Base-by-base conservation (phyloP, 106 monocot species). In the Dioscorea dumetorum region DNA sequence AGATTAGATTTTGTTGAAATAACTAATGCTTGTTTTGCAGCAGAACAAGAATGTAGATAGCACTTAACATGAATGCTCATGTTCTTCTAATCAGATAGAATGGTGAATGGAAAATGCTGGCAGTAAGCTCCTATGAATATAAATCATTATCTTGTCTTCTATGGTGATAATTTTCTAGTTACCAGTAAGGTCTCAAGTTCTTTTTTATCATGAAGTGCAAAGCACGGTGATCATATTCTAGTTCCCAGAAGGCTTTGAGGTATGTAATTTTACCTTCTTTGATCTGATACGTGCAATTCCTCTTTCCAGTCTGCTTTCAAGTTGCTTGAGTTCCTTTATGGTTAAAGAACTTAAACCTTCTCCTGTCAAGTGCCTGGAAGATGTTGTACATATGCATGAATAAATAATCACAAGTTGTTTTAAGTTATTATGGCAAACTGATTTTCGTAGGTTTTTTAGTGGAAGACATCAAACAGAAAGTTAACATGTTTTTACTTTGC, bases 291-390 rank as follows among this genome's bases (percentile, higher is more conserved):
- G 83, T 14, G 88, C 63, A 28, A 97, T 79, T 64, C 91, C 86
- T 76, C 82, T 75, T 76, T 97, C 95, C 28, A 97, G 84, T 59
- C 88, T 68, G 69, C 66, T 91, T 62, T 97, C 91, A 3, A 91
- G 78, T 63, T 83, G 81, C 74, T 91, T 97, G 52, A 88, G 86
- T 70, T 97, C 95, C 66, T 86, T 91, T 15, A 85, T 70, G 64
- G 49, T 76, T 35, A 86, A 58, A 72, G 80, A 67, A 58, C 81
- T 75, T 61, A 85, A 52, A 3, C 70, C 58, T 49, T 91, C 84
- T 23, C 87, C 79, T 79, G 84, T 71, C 49, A 87, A 57, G 66
- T 82, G 77, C 74, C 84, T 90, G 72, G 72, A 11, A 22, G 34
- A 19, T 21, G 11, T 24, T 33, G 64, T 54, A 41, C 41, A 41